phyloP scores from a whole-genome alignment of 331 rosid genomes.

The Acacia concinna region DNA sequence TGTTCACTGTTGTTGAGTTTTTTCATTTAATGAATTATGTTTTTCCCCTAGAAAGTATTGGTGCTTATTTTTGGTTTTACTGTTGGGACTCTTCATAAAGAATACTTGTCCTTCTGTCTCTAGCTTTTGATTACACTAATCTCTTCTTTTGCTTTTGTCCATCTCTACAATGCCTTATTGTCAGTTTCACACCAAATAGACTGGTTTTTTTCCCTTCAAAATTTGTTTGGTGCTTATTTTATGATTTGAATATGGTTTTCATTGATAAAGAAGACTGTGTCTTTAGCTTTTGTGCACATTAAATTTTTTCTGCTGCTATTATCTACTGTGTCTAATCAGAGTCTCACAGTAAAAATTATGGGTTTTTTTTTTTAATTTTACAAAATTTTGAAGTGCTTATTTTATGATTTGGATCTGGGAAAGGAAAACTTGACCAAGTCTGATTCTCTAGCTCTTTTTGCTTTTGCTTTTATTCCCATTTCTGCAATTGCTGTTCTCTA shows the following conservation, averaged over 20 bases:
- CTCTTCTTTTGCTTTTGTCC: neutral
- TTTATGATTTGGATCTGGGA: neutral
- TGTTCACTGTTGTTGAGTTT: neutral
- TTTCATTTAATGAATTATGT: neutral
- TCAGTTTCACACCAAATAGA: neutral
- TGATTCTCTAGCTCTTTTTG: neutral
- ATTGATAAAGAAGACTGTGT: neutral
- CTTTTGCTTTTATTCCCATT: neutral
- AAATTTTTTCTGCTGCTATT: neutral
- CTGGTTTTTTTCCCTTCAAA: neutral
- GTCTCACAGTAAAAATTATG: neutral
- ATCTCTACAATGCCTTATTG: neutral
- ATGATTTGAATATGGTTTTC: neutral
- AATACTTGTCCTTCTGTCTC: neutral
- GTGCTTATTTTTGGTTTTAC: neutral
- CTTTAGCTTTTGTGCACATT: neutral
- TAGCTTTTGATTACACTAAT: neutral
- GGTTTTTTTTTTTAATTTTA: conserved; percentile 6
- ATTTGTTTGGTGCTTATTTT: neutral
- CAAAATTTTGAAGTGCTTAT: neutral
- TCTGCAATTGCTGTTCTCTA: neutral
- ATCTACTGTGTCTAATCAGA: neutral
- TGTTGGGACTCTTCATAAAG: neutral
- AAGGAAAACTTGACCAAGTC: neutral
- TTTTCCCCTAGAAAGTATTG: neutral